Evolutionary conservation across 306 rosid species (phyloP), one percentile per base, ranked within the genome.

Genomic region (Pachyrhizus erosus): DNA sequence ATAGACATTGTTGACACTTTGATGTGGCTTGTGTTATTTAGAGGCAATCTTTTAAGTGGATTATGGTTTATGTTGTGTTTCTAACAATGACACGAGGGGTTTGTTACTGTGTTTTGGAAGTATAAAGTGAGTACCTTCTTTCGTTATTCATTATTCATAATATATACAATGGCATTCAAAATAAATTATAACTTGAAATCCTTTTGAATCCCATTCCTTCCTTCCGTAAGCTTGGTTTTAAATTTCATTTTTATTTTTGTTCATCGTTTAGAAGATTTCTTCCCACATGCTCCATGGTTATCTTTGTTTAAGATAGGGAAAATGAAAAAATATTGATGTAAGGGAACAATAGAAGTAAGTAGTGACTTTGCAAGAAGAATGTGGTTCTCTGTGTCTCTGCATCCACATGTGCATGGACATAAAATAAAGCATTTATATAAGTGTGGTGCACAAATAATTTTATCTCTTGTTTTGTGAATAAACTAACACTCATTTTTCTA

Each of bases 271-370:
- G 67, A 43, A 69, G 37, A 76, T 42, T 20, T 20, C n/a, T 57
- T 52, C 24, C 21, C 21, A 37, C 27, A 17, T 64, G 76, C 27
- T 3, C 76, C 18, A 33, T 24, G 24, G 55, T 73, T 55, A 42
- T 46, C 20, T 46, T 21, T 72, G 52, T 80, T 64, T 42, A 21
- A 34, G 57, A 54, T 52, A 39, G 14, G 8, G 49, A 29, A 27
- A 29, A 42, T 42, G 76, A 34, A 54, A 54, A 15, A 10, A 49
- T 40, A 60, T 60, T 58, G 67, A 34, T 29, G 29, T 26, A n/a
- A 62, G 40, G 51, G 82, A 78, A 34, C 40, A 66, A 39, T 37
- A n/a, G 55, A 51, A 51, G 75, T 67, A 69, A 57, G 76, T 54
- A 40, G 17, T 17, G 49, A 23, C 55, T 34, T 20, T 67, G 23